Base-by-base conservation (phyloP, 495 filamentous ascomycete species). In the Glarea lozoyensis region DNA sequence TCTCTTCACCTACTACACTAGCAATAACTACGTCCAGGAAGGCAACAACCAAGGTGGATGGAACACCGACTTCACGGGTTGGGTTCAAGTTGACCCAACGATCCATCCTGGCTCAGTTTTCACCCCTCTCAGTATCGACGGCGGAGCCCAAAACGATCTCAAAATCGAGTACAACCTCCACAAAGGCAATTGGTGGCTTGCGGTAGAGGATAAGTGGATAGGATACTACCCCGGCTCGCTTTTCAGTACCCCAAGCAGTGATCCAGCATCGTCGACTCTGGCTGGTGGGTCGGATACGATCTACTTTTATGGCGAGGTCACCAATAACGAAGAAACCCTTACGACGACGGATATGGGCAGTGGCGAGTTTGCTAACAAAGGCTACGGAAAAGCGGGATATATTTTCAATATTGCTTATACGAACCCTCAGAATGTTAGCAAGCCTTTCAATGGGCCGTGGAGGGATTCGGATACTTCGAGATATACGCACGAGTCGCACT, bases 281-380 rank as follows among this genome's bases (percentile, higher is more conserved):
- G 51, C 51, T 0, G 43, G 29, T 27, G 31, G 43, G 23, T 45
- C 54, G 0, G 49, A 60, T 30, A 9, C 13, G 7, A 53, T 60
- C 21, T 33, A 48, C 19, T 60, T 43, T 40, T 60, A 57, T 36
- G 57, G 57, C 18, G 57, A 60, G 54, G 42, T 60, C 49, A 50
- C 41, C 37, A 45, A 55, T 27, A 53, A 39, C 38, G 49, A 57
- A 35, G 37, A 22, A 0, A 17, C 40, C 2, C 10, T 56, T 24
- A 56, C 57, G 18, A 58, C 48, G 6, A 58, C 55, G 24, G 57
- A 58, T 29, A 60, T 60, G 55, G 57, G 57, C 29, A 60, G 57
- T 41, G 57, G 55, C 11, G 31, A 53, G 35, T 58, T 49, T 31
- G 52, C 46, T 1, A 10, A 24, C 13, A 40, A 15, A 3, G 55